Evolutionary conservation across 768 basidiomycete genomes (phyloP).

Genomic region (Boletus rex-veris): DNA sequence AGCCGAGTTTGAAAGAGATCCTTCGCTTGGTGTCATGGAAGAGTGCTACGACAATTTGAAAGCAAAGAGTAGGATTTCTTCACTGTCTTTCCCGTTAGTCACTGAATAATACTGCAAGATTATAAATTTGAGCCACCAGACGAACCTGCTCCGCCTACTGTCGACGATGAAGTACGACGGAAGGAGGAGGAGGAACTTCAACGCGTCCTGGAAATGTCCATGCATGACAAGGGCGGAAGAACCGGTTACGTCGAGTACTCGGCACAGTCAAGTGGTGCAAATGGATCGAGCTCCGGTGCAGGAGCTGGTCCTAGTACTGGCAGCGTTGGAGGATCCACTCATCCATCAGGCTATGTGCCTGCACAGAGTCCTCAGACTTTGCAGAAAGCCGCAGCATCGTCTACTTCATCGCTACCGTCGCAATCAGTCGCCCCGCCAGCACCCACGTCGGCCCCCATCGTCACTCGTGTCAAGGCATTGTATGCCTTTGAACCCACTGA

Average conservation of each 20-base stretch:
- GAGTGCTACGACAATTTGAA: constrained; percentile 82
- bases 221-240: constrained; percentile 86
- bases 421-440: constrained; percentile 17
- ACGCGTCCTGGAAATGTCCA: constrained; percentile 88
- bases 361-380: constrained; percentile 53
- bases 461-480: constrained; percentile 83
- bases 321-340: constrained; percentile 31
- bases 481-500: constrained; percentile 88
- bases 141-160: constrained; percentile 63
- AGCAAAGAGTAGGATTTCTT: constrained; percentile 61
- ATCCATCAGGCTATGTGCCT: constrained; percentile 56
- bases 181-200: constrained; percentile 94
- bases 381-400: constrained; percentile 29
- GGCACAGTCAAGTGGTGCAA: constrained; percentile 35
- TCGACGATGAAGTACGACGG: constrained; percentile 76
- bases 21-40: constrained; percentile 83
- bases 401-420: constrained; percentile 26
- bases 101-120: constrained; percentile 40
- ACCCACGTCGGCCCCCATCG: constrained; percentile 36
- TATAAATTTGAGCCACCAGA: constrained; percentile 64
- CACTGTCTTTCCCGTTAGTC: background rate
- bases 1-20: constrained; percentile 75
- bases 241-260: constrained; percentile 48
- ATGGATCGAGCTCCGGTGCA: constrained; percentile 28
- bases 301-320: constrained; percentile 23